Base-by-base conservation (phyloP, 768 basidiomycete species). In the Omphalotus guepiniiformis region DNA sequence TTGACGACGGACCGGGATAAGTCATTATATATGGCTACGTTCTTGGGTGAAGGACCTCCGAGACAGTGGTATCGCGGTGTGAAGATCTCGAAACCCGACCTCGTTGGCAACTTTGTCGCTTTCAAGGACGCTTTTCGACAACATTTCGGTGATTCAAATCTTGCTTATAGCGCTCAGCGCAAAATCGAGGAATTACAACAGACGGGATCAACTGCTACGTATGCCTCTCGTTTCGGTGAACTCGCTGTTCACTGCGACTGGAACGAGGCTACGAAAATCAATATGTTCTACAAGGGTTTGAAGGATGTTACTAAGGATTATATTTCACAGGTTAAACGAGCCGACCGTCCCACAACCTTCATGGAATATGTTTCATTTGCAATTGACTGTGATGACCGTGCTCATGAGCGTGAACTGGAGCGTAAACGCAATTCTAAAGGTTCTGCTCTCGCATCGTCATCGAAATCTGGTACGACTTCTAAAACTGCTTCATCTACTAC, bases 191-290 rank as follows among this genome's bases (percentile, higher is more conserved):
- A 45, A 9, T 62, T 71, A 19, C 51, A 52, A 34, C 68, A 70
- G 47, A 62, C 62, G 23, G 56, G 60, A 11, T 61, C 66, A 0
- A 51, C 53, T 29, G 53, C 62, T 40, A 50, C 48, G 11, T 70
- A 63, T 48, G 54, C 59, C 37, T 52, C 58, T 21, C 53, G 48
- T 27, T 69, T 63, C 51, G 37, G 51, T 25, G 61, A 68, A 40
- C 48, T 58, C 32, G 37, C 58, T 18, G 45, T 40, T 26, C 54
- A 67, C 21, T 42, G 68, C 3, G 54, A 64, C n/a, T 54, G 57
- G 55, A 60, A 59, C 15, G 60, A 69, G 2, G 48, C 60, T 29
- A 67, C 59, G 16, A 63, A 65, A 39, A 69, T 70, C 28, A 58
- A 61, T 13, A 39, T 53, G 27, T 69, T 64, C 53, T 55, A 58